These are phyloP conservation scores for Neocatenulostroma microsporum DNA, from an alignment of 2,329 filamentous ascomycete species.

Conservation along the genomic window DNA sequence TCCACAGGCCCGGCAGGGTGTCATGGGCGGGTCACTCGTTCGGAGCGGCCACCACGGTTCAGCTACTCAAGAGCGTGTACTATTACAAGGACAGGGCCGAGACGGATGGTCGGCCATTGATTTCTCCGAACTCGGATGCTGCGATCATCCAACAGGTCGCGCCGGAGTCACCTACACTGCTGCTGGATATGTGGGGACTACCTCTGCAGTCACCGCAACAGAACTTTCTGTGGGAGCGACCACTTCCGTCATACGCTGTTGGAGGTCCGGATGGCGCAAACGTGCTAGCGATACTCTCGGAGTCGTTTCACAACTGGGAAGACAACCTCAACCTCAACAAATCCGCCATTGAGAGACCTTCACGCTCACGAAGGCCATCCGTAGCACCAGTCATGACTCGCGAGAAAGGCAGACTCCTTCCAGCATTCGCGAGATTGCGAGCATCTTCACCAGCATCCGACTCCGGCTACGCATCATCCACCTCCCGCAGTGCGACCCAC, in stretches of 20 bases:
- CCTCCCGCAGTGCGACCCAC: conserved; percentile 14
- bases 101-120: conserved; percentile 51
- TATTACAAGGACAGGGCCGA: conserved; percentile 43
- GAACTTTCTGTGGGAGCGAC: conserved; percentile 59
- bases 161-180: conserved; percentile 54
- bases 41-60: conserved; percentile 64
- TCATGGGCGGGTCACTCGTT: conserved; percentile 76
- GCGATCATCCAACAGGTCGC: conserved; percentile 60
- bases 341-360: conserved; percentile 45
- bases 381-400: conserved; percentile 20
- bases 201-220: conserved; percentile 59
- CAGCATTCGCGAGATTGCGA: conserved; percentile 23
- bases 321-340: conserved; percentile 64
- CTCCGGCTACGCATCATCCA: conserved; percentile 26
- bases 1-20: conserved; percentile 64
- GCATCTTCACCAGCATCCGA: conserved; percentile 25
- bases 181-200: conserved; percentile 76
- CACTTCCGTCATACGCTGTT: conserved; percentile 58
- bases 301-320: conserved; percentile 71
- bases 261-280: conserved; percentile 47
- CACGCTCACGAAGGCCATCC: conserved; percentile 21
- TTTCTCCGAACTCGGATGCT: conserved; percentile 49
- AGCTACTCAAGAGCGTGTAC: conserved; percentile 72
- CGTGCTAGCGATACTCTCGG: conserved; percentile 64
- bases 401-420: conserved; percentile 21